These are phyloP conservation scores for Skeletonema marinoi DNA, from an alignment of 108 stramenopile genomes.

Conservation along the genomic window DNA sequence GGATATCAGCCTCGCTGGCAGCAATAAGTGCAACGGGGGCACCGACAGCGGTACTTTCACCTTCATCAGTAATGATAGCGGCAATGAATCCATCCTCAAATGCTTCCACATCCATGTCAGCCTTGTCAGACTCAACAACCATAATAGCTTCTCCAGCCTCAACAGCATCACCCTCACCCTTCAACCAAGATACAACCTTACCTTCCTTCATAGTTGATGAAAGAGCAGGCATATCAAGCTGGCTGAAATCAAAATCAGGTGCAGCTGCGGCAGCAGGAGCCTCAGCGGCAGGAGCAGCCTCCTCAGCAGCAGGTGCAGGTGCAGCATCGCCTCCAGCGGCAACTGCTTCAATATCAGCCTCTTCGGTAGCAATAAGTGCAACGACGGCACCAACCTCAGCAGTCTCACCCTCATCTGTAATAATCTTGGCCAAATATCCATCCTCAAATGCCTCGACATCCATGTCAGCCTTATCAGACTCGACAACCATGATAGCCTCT, in stretches of 20 bases:
- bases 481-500: slow-evolving; percentile 91
- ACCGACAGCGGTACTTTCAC: slow-evolving; percentile 90
- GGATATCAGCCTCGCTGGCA: slow-evolving; percentile 78
- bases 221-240: slow-evolving; percentile 96
- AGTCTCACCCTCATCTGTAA: slow-evolving; percentile 82
- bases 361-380: slow-evolving; percentile 72
- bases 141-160: slow-evolving; percentile 94
- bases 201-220: slow-evolving; percentile 99
- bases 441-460: slow-evolving; percentile 95
- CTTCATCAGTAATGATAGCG: slow-evolving; percentile 91
- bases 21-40: slow-evolving; percentile 92
- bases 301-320: slow-evolving; percentile 10
- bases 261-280: slow-evolving; percentile 30
- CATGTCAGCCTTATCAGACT: slow-evolving; percentile 91
- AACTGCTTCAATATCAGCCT: slow-evolving; percentile 71
- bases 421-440: slow-evolving; percentile 82
- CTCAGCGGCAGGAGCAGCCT: slow-evolving; percentile 39
- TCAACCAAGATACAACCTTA: slow-evolving; percentile 96
- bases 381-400: slow-evolving; percentile 87
- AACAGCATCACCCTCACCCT: slow-evolving; percentile 90
- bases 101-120: slow-evolving; percentile 98
- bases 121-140: slow-evolving; percentile 98
- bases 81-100: slow-evolving; percentile 96
- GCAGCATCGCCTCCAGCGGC: slow-evolving; percentile 43
- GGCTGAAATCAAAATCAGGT: slow-evolving; percentile 77